A percentile compares a stretch with the other conserved stretches of the same genome.
Conservation (phyloP, 1,284 basidiomycete species). For the Rhodotorula sp. region DNA sequence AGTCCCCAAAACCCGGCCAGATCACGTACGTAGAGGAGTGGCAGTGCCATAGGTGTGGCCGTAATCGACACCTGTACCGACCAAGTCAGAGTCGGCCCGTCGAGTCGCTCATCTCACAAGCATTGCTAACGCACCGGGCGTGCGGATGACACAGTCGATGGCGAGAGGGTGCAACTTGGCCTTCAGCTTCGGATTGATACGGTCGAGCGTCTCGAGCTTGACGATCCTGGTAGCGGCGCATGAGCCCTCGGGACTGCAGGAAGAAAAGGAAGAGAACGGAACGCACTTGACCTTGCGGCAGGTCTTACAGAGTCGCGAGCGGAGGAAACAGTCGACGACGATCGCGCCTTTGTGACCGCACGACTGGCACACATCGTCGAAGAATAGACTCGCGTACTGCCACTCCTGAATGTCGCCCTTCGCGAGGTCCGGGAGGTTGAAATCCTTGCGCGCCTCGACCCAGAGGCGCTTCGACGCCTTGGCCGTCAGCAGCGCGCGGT, state of each 20-base stretch:
- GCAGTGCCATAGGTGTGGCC: too few species aligned
- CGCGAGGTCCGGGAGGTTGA: constrained; percentile 3
- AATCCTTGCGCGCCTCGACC: constrained; percentile 1
- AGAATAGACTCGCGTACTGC: constrained; percentile 11
- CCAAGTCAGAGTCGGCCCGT: too few species aligned
- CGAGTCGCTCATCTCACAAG: too few species aligned
- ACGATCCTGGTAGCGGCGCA: not conserved
- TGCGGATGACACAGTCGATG: not conserved
- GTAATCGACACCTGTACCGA: too few species aligned
- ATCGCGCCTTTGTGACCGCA: not conserved
- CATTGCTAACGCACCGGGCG: not conserved
- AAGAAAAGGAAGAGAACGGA: too few species aligned
- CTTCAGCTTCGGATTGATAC: not conserved
- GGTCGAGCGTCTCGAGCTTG: not conserved
- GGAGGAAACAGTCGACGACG: not conserved
- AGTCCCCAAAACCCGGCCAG: too few species aligned
- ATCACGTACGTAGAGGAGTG: too few species aligned
- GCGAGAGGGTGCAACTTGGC: not conserved
- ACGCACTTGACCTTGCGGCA: not conserved
- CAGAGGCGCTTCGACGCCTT: not conserved
- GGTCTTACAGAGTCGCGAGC: constrained; percentile 1
- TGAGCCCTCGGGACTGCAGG: too few species aligned
- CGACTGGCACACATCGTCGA: constrained; percentile 10
- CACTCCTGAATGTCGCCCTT: not conserved
- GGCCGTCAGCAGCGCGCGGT: constrained; percentile 5